phyloP scores from a whole-genome alignment of 2,329 filamentous ascomycete genomes.

The Fusarium denticulatum region DNA sequence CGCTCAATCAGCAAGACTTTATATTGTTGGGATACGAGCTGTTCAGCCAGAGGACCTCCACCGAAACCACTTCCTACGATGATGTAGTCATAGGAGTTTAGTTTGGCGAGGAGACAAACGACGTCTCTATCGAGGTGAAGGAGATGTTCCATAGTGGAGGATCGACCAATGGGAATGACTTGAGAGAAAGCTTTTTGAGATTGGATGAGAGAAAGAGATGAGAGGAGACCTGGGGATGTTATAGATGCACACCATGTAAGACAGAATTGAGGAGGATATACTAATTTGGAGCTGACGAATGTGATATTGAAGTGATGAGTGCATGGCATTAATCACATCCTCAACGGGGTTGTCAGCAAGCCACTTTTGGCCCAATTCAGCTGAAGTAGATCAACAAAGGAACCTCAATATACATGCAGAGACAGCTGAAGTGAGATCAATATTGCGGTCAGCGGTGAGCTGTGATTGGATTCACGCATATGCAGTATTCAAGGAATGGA shows the following conservation, averaged over 20 bases:
- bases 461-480: not conserved
- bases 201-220: not conserved
- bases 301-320: not conserved
- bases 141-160: slow-evolving; percentile 20
- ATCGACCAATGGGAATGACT: not conserved
- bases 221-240: not conserved
- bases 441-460: not conserved
- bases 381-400: not conserved
- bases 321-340: not conserved
- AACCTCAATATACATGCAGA: not conserved
- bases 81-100: slow-evolving; percentile 33
- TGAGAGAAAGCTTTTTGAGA: not conserved
- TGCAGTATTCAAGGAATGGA: not conserved
- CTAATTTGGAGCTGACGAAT: not conserved
- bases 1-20: slow-evolving; percentile 32
- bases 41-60: slow-evolving; percentile 23
- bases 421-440: not conserved
- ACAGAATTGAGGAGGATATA: not conserved
- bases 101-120: slow-evolving; percentile 24
- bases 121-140: slow-evolving; percentile 29
- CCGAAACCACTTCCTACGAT: slow-evolving; percentile 32
- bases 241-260: not conserved
- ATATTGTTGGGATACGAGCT: slow-evolving; percentile 8
- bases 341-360: not conserved
- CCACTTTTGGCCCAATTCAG: not conserved